phyloP scores from a whole-genome alignment of 2,329 filamentous ascomycete species.

The Tolypocladium amazonense region DNA sequence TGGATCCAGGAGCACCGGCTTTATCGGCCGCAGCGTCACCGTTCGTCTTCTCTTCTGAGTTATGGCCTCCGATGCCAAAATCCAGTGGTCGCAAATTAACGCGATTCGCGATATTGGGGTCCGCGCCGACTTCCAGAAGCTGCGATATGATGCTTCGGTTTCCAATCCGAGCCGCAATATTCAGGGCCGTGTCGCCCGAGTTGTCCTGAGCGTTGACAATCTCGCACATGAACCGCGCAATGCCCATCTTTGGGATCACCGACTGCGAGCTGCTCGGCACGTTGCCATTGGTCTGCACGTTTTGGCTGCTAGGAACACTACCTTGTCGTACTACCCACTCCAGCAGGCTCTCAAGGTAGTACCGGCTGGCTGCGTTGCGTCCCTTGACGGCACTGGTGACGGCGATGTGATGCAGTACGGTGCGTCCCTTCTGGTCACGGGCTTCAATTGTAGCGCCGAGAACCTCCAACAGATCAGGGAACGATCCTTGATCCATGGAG shows the following conservation, averaged over 20 bases:
- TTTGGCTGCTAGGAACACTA: conserved; percentile 47
- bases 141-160: conserved; percentile 96
- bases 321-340: conserved; percentile 91
- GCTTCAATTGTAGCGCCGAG: conserved; percentile 85
- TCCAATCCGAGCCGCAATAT: conserved; percentile 84
- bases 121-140: conserved; percentile 85
- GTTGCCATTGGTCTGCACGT: conserved; percentile 19
- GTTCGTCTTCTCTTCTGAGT: conserved; percentile 31
- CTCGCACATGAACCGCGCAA: conserved; percentile 91
- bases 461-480: conserved; percentile 81
- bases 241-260: conserved; percentile 57
- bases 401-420: conserved; percentile 91
- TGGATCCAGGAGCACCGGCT: conserved; percentile 32
- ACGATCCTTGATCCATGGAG: conserved; percentile 82
- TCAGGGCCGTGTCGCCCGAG: conserved; percentile 87
- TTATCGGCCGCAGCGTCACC: conserved; percentile 32
- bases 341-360: conserved; percentile 88
- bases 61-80: conserved; percentile 77
- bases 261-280: conserved; percentile 28
- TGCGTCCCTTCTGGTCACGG: conserved; percentile 78
- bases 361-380: conserved; percentile 80
- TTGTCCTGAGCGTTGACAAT: conserved; percentile 95
- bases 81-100: conserved; percentile 84
- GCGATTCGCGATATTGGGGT: conserved; percentile 83
- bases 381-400: conserved; percentile 94